Conservation (phyloP, 148 eudicot genomes). For the Vaccinium darrowii region DNA sequence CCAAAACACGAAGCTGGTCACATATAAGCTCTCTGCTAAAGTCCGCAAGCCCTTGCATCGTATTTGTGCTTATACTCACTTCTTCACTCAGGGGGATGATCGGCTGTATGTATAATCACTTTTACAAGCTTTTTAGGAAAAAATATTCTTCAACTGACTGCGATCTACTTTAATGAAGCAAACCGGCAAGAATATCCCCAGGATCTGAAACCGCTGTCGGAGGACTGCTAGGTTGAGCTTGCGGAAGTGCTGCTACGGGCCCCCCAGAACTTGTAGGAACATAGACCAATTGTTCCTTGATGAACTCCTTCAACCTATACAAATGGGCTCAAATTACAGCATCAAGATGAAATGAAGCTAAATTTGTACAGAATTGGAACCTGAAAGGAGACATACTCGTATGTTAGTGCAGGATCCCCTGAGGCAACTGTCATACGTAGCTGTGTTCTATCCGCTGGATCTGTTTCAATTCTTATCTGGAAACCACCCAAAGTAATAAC, state of each 20-base stretch:
- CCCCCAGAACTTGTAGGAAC: constrained; percentile 53
- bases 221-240: constrained; percentile 38
- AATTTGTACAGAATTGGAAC: neutral
- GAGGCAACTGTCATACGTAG: constrained; percentile 92
- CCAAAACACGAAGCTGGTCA: constrained; percentile 30
- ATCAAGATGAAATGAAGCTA: constrained; percentile 6
- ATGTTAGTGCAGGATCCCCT: constrained; percentile 83
- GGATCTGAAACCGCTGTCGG: constrained; percentile 63
- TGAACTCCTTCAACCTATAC: constrained; percentile 80
- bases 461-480: constrained; percentile 96
- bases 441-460: constrained; percentile 98
- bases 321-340: constrained; percentile 1
- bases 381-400: constrained; percentile 56
- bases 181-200: constrained; percentile 90
- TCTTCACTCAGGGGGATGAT: constrained; percentile 10
- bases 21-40: constrained; percentile 19
- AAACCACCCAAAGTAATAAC: neutral
- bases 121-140: constrained; percentile 18
- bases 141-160: constrained; percentile 17
- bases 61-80: constrained; percentile 16
- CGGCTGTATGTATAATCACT: constrained; percentile 41
- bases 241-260: constrained; percentile 16
- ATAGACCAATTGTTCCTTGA: constrained; percentile 79
- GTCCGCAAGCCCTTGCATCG: constrained; percentile 43
- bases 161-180: constrained; percentile 44